Evolutionary conservation across 1,139 yeast species (phyloP).

Genomic region (Debaryomyces subglobosus): DNA sequence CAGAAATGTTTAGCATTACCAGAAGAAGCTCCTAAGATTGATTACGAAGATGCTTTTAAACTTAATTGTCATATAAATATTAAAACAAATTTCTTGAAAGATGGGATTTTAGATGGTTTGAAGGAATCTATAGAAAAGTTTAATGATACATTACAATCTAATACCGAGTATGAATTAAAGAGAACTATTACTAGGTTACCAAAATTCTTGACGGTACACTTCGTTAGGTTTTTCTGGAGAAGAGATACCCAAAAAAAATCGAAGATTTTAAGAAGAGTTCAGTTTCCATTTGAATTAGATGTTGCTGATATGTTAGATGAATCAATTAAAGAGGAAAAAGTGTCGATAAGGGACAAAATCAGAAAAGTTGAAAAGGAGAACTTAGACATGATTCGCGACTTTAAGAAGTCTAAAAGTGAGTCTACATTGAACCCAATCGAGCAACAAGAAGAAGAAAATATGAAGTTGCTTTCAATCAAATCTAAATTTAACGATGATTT

Average conservation of each 20-base stretch:
- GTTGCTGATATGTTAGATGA: conserved; percentile 83
- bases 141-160: conserved; percentile 67
- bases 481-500: conserved; percentile 50
- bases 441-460: conserved; percentile 50
- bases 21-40: conserved; percentile 53
- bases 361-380: conserved; percentile 77
- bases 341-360: conserved; percentile 74
- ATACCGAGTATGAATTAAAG: conserved; percentile 70
- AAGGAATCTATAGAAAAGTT: conserved; percentile 78
- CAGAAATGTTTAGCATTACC: conserved; percentile 62
- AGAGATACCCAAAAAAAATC: conserved; percentile 88
- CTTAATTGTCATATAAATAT: conserved; percentile 87
- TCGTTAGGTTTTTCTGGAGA: conserved; percentile 95
- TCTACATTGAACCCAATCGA: conserved; percentile 40
- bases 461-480: conserved; percentile 49
- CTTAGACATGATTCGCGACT: conserved; percentile 71
- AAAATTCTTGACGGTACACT: conserved; percentile 84
- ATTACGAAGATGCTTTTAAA: conserved; percentile 62
- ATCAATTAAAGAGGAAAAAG: conserved; percentile 64
- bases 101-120: conserved; percentile 78
- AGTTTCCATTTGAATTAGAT: conserved; percentile 92
- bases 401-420: conserved; percentile 66
- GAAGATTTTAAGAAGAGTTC: conserved; percentile 89
- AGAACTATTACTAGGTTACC: conserved; percentile 82
- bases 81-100: conserved; percentile 83